Base-by-base conservation (phyloP, 2,329 filamentous ascomycete genomes). In the Phyllosticta citrichinensis region DNA sequence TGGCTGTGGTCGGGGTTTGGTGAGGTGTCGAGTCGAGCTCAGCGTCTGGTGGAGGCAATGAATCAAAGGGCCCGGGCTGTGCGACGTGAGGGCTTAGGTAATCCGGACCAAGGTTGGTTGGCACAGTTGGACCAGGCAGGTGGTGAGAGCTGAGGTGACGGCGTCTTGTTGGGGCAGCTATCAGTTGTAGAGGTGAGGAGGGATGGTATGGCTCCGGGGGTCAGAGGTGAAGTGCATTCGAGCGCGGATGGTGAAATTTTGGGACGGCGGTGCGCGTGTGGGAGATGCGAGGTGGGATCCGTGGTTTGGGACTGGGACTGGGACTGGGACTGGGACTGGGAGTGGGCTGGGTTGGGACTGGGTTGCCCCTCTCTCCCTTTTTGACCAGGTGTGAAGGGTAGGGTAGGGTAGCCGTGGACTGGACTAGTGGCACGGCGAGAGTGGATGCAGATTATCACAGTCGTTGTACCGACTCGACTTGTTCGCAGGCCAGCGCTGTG, bases 1-100 rank as follows among this genome's bases (percentile, higher is more conserved):
- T 74, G 63, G 66, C 58, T 55, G 68, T 67, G 66, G 14, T n/a
- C 4, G 35, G 40, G n/a, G 47, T 51, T 51, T 47, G 17, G 40
- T 47, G 40, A 47, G n/a, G 40, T 47, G 27, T 30, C 27, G 27
- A 25, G 24, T 17, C 24, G 24, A 14, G 52, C 20, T 53, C 52
- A 24, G 52, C 19, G 17, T n/a, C n/a, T n/a, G n/a, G n/a, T 22
- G 52, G 52, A 24, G 52, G 20, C 12, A n/a, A 53, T 53, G 52
- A 53, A 53, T 53, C 52, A 61, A 61, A 57, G 59, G 58, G 54
- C 54, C 54, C 40, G 12, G 40, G 40, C 40, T 47, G 40, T 47
- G 40, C 40, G 40, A 47, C 54, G 59, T n/a, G 53, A 27, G 47
- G 52, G 58, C 58, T 60, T 60, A 60, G 58, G 58, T 60, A 60